Conservation (phyloP, 2,329 filamentous ascomycete species). For the Bipolaris zeicola region DNA sequence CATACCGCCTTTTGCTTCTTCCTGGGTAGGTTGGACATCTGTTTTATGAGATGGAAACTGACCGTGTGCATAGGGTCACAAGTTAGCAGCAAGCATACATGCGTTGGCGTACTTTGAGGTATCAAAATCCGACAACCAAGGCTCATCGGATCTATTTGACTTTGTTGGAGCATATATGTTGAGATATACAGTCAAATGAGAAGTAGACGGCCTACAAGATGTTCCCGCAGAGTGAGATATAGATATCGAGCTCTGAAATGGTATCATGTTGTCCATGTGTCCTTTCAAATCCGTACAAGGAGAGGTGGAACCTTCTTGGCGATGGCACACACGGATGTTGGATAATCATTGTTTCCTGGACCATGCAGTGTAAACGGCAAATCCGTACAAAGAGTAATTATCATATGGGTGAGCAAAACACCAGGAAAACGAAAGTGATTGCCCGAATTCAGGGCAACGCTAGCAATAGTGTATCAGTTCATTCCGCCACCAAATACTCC, state of each 20-base stretch:
- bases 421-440: too few species aligned
- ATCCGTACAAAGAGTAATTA: too few species aligned
- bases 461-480: too few species aligned
- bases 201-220: not conserved
- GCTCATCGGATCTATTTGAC: conserved; percentile 19
- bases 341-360: too few species aligned
- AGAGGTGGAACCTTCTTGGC: not conserved
- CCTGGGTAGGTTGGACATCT: not conserved
- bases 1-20: not conserved
- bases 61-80: conserved; percentile 12
- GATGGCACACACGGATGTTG: not conserved
- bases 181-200: not conserved
- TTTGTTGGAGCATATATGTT: conserved; percentile 12
- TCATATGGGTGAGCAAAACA: too few species aligned
- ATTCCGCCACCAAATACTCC: too few species aligned
- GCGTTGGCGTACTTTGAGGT: conserved; percentile 27
- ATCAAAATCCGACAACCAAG: conserved; percentile 14
- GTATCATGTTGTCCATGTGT: not conserved
- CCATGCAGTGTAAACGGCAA: too few species aligned
- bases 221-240: not conserved
- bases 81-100: conserved; percentile 16
- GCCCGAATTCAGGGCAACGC: too few species aligned
- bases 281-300: not conserved
- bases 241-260: not conserved
- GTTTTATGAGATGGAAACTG: not conserved